phyloP scores from a whole-genome alignment of 352 stramenopile genomes.

The Albugo laibachii region DNA sequence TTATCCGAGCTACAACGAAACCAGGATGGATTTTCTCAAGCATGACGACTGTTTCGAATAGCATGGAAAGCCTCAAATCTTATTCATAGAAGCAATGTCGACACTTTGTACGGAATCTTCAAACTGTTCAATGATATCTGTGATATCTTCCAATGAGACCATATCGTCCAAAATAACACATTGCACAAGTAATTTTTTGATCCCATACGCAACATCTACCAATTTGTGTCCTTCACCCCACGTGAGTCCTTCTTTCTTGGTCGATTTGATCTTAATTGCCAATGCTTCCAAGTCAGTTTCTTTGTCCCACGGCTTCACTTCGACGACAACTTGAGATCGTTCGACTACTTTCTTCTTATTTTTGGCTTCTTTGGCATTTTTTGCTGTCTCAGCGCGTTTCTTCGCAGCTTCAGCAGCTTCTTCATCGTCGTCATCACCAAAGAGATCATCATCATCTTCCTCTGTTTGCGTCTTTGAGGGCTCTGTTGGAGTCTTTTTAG shows the following conservation, averaged over 20 bases:
- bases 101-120: slow-evolving; percentile 41
- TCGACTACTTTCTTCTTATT: slow-evolving; percentile 23
- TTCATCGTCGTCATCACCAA: slow-evolving; percentile 34
- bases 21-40: not conserved
- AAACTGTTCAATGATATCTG: slow-evolving; percentile 26
- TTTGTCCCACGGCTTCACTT: slow-evolving; percentile 35
- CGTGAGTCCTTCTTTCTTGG: slow-evolving; percentile 22
- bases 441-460: slow-evolving; percentile 30
- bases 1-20: not conserved
- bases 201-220: slow-evolving; percentile 27
- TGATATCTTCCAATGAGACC: slow-evolving; percentile 32
- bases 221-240: slow-evolving; percentile 36
- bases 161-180: slow-evolving; percentile 35
- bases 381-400: slow-evolving; percentile 16
- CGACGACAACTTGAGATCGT: slow-evolving; percentile 21
- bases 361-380: slow-evolving; percentile 15
- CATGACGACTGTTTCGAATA: slow-evolving; percentile 1
- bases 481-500: slow-evolving; percentile 3
- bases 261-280: slow-evolving; percentile 20
- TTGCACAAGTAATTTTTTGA: slow-evolving; percentile 33
- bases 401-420: slow-evolving; percentile 14
- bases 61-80: slow-evolving; percentile 14
- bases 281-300: slow-evolving; percentile 23
- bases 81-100: slow-evolving; percentile 40
- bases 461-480: slow-evolving; percentile 13